phyloP scores from a whole-genome alignment of 1,284 basidiomycete genomes.

The Hymenochaete sp. region DNA sequence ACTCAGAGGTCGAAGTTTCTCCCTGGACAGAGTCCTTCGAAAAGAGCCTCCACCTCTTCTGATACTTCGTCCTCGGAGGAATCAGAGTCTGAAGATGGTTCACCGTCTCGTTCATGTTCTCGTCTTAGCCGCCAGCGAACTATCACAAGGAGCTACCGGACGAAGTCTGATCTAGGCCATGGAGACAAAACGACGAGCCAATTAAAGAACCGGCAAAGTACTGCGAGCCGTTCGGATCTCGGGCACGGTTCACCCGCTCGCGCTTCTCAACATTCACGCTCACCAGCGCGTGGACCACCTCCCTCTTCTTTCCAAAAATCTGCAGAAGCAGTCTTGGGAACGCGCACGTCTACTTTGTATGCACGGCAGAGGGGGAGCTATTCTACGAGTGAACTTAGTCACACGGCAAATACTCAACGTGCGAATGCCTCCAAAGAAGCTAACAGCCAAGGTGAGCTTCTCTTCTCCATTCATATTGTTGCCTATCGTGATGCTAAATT shows the following conservation, averaged over 20 bases:
- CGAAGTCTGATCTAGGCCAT: constrained; percentile 18
- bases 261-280: constrained; percentile 19
- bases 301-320: constrained; percentile 24
- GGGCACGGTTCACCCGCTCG: constrained; percentile 10
- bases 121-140: constrained; percentile 20
- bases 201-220: constrained; percentile 16
- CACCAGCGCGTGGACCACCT: constrained; percentile 18
- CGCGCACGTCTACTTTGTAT: constrained; percentile 16
- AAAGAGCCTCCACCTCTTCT: constrained; percentile 30
- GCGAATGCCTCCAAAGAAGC: constrained; percentile 27
- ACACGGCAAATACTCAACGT: constrained; percentile 30
- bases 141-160: constrained; percentile 18
- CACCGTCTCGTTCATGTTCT: constrained; percentile 29
- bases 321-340: constrained; percentile 22
- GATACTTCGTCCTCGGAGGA: constrained; percentile 29
- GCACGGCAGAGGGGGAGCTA: constrained; percentile 23
- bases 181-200: constrained; percentile 1
- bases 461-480: constrained; percentile 1
- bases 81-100: constrained; percentile 36
- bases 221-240: constrained; percentile 15
- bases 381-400: constrained; percentile 36
- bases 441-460: constrained; percentile 14
- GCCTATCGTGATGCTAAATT: constrained; percentile 8
- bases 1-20: background rate
- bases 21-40: constrained; percentile 22